phyloP scores from a whole-genome alignment of 768 basidiomycete genomes.

The Cystofilobasidium ferigula region DNA sequence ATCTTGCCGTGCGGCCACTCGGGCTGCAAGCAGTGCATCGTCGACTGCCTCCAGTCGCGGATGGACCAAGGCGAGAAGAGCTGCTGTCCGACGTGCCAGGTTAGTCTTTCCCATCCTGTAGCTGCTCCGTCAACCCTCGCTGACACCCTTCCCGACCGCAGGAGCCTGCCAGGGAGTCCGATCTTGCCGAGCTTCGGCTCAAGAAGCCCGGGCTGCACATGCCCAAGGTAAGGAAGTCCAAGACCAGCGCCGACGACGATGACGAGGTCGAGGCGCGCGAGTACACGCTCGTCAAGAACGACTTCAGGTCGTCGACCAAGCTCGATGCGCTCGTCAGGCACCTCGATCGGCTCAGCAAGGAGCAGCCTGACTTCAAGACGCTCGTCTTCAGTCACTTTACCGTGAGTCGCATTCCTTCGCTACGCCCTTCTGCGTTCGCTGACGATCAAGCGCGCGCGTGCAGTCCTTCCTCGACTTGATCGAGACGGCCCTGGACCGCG shows the following conservation, averaged over 20 bases:
- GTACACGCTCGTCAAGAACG: constrained; percentile 52
- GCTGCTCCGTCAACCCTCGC: constrained; percentile 30
- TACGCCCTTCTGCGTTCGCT: background rate
- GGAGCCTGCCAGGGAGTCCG: constrained; percentile 25
- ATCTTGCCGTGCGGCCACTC: constrained; percentile 48
- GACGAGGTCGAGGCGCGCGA: constrained; percentile 22
- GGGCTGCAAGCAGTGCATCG: constrained; percentile 75
- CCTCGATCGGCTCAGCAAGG: constrained; percentile 46
- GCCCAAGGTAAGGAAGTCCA: constrained; percentile 18
- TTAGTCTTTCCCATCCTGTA: constrained; percentile 12
- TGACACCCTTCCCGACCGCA: background rate
- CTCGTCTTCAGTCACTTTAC: constrained; percentile 39
- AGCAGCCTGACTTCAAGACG: constrained; percentile 55
- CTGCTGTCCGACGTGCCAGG: constrained; percentile 63
- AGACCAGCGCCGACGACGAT: constrained; percentile 23
- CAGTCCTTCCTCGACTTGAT: constrained; percentile 71
- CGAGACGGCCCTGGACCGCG: constrained; percentile 56
- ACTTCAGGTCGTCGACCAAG: constrained; percentile 85
- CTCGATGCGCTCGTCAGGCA: constrained; percentile 67
- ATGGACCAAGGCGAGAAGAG: constrained; percentile 60
- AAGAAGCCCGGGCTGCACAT: constrained; percentile 1
- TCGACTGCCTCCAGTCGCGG: constrained; percentile 57
- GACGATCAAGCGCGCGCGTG: background rate
- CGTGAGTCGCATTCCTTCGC: constrained; percentile 24
- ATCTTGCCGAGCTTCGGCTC: constrained; percentile 34